Base-by-base conservation (phyloP, 164 flowering plant genomes). In the Protea cynaroides region DNA sequence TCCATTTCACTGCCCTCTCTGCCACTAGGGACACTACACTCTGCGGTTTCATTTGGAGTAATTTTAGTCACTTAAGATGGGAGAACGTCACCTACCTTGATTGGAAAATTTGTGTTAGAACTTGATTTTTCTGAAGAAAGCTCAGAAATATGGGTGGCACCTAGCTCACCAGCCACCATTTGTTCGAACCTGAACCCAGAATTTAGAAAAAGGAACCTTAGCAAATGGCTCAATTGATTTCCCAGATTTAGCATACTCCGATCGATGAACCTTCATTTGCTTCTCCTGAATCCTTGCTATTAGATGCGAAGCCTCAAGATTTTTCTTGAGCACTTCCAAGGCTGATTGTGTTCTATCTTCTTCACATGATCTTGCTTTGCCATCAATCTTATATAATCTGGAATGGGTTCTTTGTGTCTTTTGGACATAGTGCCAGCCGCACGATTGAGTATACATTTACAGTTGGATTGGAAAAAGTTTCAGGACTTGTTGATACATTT, bases 231-330 rank as follows among this genome's bases (percentile, higher is more conserved):
- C 81, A 50, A 59, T 61, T 23, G 69, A 54, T 24, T 63, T 73
- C 74, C 82, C 79, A 15, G 73, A 64, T 58, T 65, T 76, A n/a
- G 79, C 77, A 66, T 70, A 72, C 50, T 72, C 69, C 66, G 81
- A 61, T 78, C 74, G 76, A 34, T 43, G 50, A 59, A 66, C 65
- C 51, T 68, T 73, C 65, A 67, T 40, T 62, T 60, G 63, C 23
- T 58, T 56, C 70, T 83, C 72, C 58, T 68, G 69, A n/a, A 70
- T 67, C 73, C 64, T 72, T 56, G 71, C 80, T 58, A 66, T 81
- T 19, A 36, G 62, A 0, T 81, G 84, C 59, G 7, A 63, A 21
- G 51, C 76, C 78, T 77, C 65, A 47, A 89, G 84, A 52, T 66
- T 64, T 69, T 79, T 74, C 40, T 72, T 76, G 56, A 65, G 59